Conservation (phyloP, 495 filamentous ascomycete species). For the Pseudomonodictys pantanalensis region DNA sequence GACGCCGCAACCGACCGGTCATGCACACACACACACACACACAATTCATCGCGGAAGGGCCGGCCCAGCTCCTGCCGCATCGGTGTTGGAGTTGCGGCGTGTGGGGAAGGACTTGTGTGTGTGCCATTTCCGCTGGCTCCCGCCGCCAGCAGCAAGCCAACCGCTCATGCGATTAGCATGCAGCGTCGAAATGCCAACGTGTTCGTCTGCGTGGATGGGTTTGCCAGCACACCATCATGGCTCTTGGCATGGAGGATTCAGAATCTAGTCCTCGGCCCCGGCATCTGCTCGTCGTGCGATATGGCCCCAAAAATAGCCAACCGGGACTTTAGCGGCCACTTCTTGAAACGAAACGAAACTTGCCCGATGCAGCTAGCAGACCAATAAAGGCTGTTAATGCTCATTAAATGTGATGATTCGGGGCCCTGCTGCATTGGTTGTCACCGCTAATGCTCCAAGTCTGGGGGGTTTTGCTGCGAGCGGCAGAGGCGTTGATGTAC, state of each 20-base stretch:
- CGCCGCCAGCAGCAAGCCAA: too few species aligned
- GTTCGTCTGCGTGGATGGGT: too few species aligned
- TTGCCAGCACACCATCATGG: constrained; percentile 1
- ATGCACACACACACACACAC: too few species aligned
- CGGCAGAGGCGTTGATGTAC: neutral
- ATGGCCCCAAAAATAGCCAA: constrained; percentile 24
- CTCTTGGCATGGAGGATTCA: neutral
- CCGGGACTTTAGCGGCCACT: neutral
- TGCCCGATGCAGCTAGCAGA: constrained; percentile 1
- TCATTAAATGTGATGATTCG: neutral
- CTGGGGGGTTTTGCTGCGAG: neutral
- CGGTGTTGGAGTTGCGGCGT: neutral
- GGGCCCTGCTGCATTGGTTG: neutral
- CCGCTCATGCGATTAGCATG: too few species aligned
- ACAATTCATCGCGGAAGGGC: constrained; percentile 18
- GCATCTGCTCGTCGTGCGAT: neutral
- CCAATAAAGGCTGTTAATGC: neutral
- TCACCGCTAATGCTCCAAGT: neutral
- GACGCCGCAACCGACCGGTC: too few species aligned
- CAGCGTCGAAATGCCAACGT: too few species aligned
- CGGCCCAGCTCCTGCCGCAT: constrained; percentile 10
- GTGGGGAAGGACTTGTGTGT: too few species aligned
- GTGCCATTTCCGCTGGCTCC: too few species aligned
- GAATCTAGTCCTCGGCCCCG: neutral
- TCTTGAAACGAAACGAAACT: constrained; percentile 1